Base-by-base conservation (phyloP, 306 rosid genomes). In the Vigna reflexopilosa region DNA sequence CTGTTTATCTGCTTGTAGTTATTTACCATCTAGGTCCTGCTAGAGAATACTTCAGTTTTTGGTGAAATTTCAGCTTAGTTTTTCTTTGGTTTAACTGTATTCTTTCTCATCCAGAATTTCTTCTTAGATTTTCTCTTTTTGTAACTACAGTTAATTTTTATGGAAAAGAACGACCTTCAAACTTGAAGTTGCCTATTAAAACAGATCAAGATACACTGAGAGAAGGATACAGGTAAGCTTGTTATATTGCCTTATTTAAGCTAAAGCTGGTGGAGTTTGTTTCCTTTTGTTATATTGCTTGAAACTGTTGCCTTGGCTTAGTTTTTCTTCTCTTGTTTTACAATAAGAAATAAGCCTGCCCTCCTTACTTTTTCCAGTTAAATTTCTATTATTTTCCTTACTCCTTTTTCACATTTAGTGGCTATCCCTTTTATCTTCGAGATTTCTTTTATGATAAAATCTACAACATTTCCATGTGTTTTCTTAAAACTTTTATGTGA, bases 121-220 rank as follows among this genome's bases (percentile, higher is more conserved):
- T 75, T 69, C 47, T 72, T 62, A 75, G 16, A 48, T 72, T 55
- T 20, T 19, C 72, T 38, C 9, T 70, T 76, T 63, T 38, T 45
- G 75, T 64, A 77, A 44, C 84, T 76, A 77, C 89, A 95, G 99
- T 83, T 88, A 81, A 75, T 71, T 88, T 85, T 83, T 95, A 91
- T 70, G 89, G 98, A 76, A 86, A 87, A 84, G 93, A 86, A 34
- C 76, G 75, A 44, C 61, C 93, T 55, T 55, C 90, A 38, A 85
- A 71, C 67, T 30, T 85, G 20, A 86, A 81, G 77, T 63, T 93
- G 80, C 96, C 99, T 47, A 74, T 93, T 70, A 95, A 93, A 88
- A 93, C 98, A 22, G 99, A 95, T 87, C 86, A 88, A 75, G 99
- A 95, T 83, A 91, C 99, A 4, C 81, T 93, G 55, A 87, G 96